phyloP scores from a whole-genome alignment of 306 rosid genomes.

The Prunus salicina region DNA sequence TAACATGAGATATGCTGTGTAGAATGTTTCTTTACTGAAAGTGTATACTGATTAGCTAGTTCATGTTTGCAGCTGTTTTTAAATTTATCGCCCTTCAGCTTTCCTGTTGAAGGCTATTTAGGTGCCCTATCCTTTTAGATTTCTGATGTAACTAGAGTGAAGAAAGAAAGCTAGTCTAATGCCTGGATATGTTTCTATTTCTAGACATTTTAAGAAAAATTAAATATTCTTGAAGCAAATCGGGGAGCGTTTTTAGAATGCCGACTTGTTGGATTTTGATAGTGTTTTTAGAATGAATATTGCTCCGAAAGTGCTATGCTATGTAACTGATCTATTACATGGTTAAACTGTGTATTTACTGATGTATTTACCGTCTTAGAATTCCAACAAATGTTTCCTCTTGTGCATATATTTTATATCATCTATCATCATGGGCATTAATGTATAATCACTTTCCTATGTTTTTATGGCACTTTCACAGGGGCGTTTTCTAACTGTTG shows the following conservation, averaged over 20 bases:
- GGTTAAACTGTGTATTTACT: not conserved
- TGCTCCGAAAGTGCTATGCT: not conserved
- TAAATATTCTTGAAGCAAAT: not conserved
- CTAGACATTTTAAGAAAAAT: not conserved
- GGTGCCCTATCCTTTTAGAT: not conserved
- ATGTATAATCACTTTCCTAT: not conserved
- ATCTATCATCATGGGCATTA: not conserved
- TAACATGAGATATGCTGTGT: not conserved
- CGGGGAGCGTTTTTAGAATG: not conserved
- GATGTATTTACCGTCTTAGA: not conserved
- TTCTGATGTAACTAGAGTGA: not conserved
- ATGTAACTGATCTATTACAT: not conserved
- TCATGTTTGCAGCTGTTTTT: conserved; percentile 5
- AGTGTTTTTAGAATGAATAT: not conserved
- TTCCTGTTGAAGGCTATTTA: not conserved
- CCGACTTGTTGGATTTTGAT: not conserved
- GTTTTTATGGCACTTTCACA: conserved; percentile 25
- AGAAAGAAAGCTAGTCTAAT: not conserved
- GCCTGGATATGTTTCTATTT: not conserved
- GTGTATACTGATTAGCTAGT: not conserved
- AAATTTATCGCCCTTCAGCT: not conserved
- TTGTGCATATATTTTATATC: not conserved
- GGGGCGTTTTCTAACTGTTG: conserved; percentile 92
- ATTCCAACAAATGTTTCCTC: not conserved
- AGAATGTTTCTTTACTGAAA: not conserved